Base-by-base conservation (phyloP, 1,139 yeast species). In the Yamadazyma dendronema region DNA sequence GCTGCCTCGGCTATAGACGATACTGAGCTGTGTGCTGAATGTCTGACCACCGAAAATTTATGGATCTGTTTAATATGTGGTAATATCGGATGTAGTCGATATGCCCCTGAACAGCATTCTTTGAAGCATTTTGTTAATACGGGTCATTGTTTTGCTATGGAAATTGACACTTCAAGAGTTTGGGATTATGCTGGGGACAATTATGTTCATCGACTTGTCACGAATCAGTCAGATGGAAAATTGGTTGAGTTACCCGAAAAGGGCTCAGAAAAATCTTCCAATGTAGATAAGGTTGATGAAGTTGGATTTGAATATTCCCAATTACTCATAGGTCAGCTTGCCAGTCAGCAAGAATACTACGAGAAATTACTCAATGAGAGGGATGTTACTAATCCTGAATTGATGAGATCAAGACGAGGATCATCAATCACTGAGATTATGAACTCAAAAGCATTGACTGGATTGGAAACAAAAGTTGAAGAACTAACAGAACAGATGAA, bases 131-230 rank as follows among this genome's bases (percentile, higher is more conserved):
- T 79, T 57, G 76, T 81, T 14, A 67, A 67, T 12, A 82, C 95
- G 0, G 84, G 86, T 3, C 97, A 90, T 59, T 86, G 96, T 53
- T 90, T 87, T 62, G 86, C 96, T 0, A 88, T 90, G 96, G 96
- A 89, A 55, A 67, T 85, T 31, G 66, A 71, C 13, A 79, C 95
- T 0, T 94, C 90, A 43, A 67, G 97, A 34, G 96, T 90, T 2
- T 90, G 97, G 97, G 97, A 90, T 57, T 90, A 90, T 57, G 90
- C 92, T 0, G 92, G 92, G 1, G 97, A 90, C 55, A 81, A 81
- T 45, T 90, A 89, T 57, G 97, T 90, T 4, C 97, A 90, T 61
- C 65, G 97, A 36, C 62, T 90, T 31, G 74, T 90, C 3, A 87
- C 90, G 42, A 88, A 87, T 59, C 92, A 87, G 52, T 71, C 83